phyloP scores from a whole-genome alignment of 441 rosid species.

The Arabidopsis lyrata region DNA sequence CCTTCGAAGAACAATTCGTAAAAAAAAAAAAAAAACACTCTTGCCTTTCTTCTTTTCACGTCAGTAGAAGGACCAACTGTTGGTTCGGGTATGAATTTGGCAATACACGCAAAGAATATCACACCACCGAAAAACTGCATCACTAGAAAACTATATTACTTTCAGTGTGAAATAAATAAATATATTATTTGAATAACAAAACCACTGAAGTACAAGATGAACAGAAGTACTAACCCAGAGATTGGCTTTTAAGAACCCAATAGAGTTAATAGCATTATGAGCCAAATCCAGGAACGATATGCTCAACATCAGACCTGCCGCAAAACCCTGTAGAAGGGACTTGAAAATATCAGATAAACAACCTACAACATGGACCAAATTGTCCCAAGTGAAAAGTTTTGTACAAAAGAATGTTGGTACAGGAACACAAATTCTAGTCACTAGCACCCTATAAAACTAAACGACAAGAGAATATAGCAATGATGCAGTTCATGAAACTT shows the following conservation, averaged over 20 bases:
- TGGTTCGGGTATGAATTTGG: slow-evolving; percentile 95
- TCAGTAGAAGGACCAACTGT: slow-evolving; percentile 65
- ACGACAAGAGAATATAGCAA: not conserved
- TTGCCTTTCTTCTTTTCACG: slow-evolving; percentile 77
- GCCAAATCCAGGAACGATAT: slow-evolving; percentile 98
- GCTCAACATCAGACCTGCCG: slow-evolving; percentile 98
- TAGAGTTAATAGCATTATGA: slow-evolving; percentile 95
- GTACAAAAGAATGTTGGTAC: not conserved
- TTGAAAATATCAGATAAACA: slow-evolving; percentile 41
- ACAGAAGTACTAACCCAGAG: slow-evolving; percentile 79
- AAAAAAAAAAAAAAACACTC: slow-evolving; percentile 12
- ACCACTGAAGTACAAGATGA: slow-evolving; percentile 35
- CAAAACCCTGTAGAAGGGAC: slow-evolving; percentile 81
- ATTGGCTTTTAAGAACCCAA: slow-evolving; percentile 94
- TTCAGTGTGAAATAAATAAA: slow-evolving; percentile 29
- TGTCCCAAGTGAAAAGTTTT: slow-evolving; percentile 7
- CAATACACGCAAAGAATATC: slow-evolving; percentile 83
- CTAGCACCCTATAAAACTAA: slow-evolving; percentile 20
- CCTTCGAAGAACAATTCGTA: not conserved
- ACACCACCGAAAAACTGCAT: slow-evolving; percentile 96
- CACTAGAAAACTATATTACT: slow-evolving; percentile 47
- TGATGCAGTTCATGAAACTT: not conserved
- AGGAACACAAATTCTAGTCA: slow-evolving; percentile 14
- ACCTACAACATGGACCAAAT: not conserved
- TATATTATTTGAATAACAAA: slow-evolving; percentile 7